These are phyloP conservation scores for Heterobasidion parviporum DNA, from an alignment of 1,284 basidiomycete species.

Conservation along the genomic window DNA sequence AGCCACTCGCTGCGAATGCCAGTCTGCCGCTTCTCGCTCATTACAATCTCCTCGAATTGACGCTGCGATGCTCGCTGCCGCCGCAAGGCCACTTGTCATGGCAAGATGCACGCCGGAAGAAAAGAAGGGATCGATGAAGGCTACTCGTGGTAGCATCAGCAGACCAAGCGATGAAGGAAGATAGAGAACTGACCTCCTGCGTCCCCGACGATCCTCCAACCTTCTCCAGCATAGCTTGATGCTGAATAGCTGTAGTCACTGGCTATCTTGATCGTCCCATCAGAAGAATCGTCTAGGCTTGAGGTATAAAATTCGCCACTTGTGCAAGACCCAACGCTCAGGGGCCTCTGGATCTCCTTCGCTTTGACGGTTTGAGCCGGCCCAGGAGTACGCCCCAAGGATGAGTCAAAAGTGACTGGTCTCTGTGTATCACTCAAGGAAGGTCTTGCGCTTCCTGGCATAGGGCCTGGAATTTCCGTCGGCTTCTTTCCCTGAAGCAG, in stretches of 20 bases:
- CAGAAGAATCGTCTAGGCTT: background rate
- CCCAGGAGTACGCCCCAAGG: no score
- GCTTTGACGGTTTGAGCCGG: no score
- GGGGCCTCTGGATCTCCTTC: no score
- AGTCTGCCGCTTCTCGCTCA: conserved; percentile 42
- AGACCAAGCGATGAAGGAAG: background rate
- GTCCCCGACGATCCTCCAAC: conserved; percentile 62
- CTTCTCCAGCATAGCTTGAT: conserved; percentile 45
- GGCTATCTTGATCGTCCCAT: conserved; percentile 31
- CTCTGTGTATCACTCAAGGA: background rate
- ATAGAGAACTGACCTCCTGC: conserved; percentile 53
- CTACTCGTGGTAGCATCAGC: no score
- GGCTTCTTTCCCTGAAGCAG: conserved; percentile 1
- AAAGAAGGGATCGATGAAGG: conserved; percentile 68
- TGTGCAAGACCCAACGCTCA: no score
- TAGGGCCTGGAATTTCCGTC: background rate
- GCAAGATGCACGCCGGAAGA: conserved; percentile 65
- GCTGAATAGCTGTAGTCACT: conserved; percentile 70
- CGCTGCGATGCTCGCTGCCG: conserved; percentile 48
- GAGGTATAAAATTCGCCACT: background rate
- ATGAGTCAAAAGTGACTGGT: no score
- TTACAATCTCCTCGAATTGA: conserved; percentile 48
- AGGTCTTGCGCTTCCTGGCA: background rate
- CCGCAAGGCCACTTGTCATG: conserved; percentile 50
- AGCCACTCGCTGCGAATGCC: conserved; percentile 45